These are phyloP conservation scores for Seminavis robusta DNA, from an alignment of 108 stramenopile genomes.

Conservation along the genomic window DNA sequence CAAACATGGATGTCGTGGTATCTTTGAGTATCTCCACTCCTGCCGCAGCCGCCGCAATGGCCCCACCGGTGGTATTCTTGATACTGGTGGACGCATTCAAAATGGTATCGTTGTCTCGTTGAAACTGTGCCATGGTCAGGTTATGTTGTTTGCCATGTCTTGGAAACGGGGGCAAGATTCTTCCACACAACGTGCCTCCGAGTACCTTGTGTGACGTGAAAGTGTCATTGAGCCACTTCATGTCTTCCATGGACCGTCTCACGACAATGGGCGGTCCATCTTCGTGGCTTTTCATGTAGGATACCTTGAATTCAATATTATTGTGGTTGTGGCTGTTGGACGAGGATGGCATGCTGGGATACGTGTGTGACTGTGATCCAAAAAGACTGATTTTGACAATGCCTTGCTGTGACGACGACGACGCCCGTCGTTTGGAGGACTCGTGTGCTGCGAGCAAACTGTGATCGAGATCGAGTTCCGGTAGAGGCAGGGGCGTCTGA, in stretches of 20 bases:
- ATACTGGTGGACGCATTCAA: slow-evolving; percentile 18
- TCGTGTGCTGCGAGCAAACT: slow-evolving; percentile 58
- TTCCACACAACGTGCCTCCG: slow-evolving; percentile 80
- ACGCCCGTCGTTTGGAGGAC: slow-evolving; percentile 13
- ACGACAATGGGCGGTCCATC: slow-evolving; percentile 33
- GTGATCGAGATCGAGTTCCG: slow-evolving; percentile 82
- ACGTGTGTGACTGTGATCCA: slow-evolving; percentile 1
- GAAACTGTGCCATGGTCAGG: background rate
- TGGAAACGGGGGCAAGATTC: slow-evolving; percentile 80
- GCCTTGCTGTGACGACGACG: background rate
- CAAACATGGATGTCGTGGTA: slow-evolving; percentile 65
- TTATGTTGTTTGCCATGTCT: background rate
- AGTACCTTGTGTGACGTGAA: slow-evolving; percentile 66
- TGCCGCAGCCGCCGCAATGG: slow-evolving; percentile 51
- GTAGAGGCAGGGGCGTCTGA: slow-evolving; percentile 59
- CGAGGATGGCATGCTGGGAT: background rate
- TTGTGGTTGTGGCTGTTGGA: slow-evolving; percentile 3
- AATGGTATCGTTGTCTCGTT: slow-evolving; percentile 3
- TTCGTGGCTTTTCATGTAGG: slow-evolving; percentile 15
- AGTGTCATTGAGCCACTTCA: slow-evolving; percentile 81
- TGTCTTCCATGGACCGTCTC: slow-evolving; percentile 71
- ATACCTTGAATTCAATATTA: slow-evolving; percentile 45
- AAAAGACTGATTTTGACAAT: slow-evolving; percentile 13
- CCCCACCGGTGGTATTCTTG: slow-evolving; percentile 49
- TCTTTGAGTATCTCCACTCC: slow-evolving; percentile 65